Conservation (phyloP, 2,329 filamentous ascomycete species). For the Thermoascus crustaceus region DNA sequence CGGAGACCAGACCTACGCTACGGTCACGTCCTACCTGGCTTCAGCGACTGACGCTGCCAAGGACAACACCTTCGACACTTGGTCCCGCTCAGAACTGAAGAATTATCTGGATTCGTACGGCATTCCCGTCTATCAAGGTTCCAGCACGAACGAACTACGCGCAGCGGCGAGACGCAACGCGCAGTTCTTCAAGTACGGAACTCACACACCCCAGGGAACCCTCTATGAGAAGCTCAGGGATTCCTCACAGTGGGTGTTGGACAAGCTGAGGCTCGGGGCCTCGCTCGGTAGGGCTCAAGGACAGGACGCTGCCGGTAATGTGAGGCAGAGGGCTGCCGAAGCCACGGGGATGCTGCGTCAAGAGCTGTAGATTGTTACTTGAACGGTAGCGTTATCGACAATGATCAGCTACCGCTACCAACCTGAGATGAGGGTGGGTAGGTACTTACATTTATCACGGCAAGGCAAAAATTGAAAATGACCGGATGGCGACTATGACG, state of each 20-base stretch:
- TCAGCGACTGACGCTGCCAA: slow-evolving; percentile 59
- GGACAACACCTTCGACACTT: slow-evolving; percentile 60
- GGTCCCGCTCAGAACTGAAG: slow-evolving; percentile 66
- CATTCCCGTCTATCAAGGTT: slow-evolving; percentile 59
- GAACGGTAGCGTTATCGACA: too few species aligned
- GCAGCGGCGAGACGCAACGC: slow-evolving; percentile 64
- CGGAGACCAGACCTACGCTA: slow-evolving; percentile 46
- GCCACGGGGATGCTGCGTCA: slow-evolving; percentile 35
- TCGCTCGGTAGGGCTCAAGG: slow-evolving; percentile 40
- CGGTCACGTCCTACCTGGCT: slow-evolving; percentile 62
- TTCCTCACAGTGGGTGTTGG: slow-evolving; percentile 39
- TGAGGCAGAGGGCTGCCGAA: slow-evolving; percentile 41
- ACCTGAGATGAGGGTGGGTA: too few species aligned
- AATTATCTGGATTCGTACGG: slow-evolving; percentile 73
- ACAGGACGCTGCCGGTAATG: slow-evolving; percentile 41
- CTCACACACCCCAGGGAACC: slow-evolving; percentile 56
- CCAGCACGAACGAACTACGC: slow-evolving; percentile 59
- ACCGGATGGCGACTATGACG: too few species aligned
- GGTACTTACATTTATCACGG: too few species aligned
- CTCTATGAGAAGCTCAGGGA: slow-evolving; percentile 55
- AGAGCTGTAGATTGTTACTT: slow-evolving; percentile 23
- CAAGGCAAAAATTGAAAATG: too few species aligned
- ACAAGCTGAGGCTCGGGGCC: slow-evolving; percentile 42
- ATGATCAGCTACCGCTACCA: too few species aligned
- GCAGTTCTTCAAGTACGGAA: slow-evolving; percentile 71